A percentile compares a stretch with the other conserved stretches of the same genome.
phyloP scores from a whole-genome alignment of 2,329 filamentous ascomycete genomes.

The Pezicula radicicola region DNA sequence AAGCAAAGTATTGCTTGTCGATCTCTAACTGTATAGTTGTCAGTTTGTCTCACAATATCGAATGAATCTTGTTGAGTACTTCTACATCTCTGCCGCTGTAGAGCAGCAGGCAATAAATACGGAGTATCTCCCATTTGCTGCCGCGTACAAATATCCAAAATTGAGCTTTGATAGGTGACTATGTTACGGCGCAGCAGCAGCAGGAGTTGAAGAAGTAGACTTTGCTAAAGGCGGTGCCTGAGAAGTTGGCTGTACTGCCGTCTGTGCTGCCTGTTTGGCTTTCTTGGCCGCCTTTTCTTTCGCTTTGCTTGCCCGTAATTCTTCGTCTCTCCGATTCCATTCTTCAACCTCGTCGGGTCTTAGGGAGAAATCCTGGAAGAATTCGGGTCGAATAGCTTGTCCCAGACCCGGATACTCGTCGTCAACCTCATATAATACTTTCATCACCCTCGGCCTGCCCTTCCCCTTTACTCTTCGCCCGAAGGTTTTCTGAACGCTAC shows the following conservation, averaged over 20 bases:
- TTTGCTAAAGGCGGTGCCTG: no score
- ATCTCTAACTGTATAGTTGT: no score
- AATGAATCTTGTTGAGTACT: no score
- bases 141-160: no score
- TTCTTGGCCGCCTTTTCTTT: not conserved
- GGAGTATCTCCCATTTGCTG: no score
- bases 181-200: no score
- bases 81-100: no score
- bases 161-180: no score
- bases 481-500: not conserved
- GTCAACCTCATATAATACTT: not conserved
- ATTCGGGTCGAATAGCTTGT: not conserved
- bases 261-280: not conserved
- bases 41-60: no score
- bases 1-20: no score
- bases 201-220: no score
- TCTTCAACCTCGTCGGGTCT: not conserved
- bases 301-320: not conserved
- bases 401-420: not conserved
- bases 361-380: not conserved
- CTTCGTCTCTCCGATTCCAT: not conserved
- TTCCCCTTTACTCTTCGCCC: not conserved
- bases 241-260: not conserved
- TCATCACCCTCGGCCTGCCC: not conserved
- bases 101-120: no score